Percentiles rank a stretch among this genome's conserved stretches.
Conservation (phyloP, 2,329 filamentous ascomycete genomes). For the Pseudopithomyces maydicus region DNA sequence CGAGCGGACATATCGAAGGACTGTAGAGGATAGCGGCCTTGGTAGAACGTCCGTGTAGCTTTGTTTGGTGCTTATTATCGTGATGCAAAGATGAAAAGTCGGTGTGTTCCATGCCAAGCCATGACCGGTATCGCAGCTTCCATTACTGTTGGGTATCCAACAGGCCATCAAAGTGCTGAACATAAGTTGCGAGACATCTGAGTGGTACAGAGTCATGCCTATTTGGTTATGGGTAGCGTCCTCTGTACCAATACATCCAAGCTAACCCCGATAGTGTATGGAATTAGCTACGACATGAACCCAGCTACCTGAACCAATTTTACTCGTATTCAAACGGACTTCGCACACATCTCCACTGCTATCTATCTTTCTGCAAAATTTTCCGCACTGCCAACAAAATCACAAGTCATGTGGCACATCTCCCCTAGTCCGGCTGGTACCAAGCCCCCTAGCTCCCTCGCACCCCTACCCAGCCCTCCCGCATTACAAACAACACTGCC, state of each 20-base stretch:
- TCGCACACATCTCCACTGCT: no score
- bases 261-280: no score
- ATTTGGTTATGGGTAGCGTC: background rate
- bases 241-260: background rate
- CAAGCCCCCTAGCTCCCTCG: no score
- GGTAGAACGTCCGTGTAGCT: background rate
- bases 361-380: no score
- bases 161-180: background rate
- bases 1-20: background rate
- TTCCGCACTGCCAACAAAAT: no score
- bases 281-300: no score
- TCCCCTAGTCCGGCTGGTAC: no score
- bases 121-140: background rate
- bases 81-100: constrained; percentile 4
- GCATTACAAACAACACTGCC: no score
- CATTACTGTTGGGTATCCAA: background rate
- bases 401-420: no score
- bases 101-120: constrained; percentile 5
- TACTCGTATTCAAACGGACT: no score
- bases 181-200: background rate
- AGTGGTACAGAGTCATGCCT: background rate
- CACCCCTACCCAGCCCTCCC: no score
- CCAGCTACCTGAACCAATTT: no score
- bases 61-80: background rate
- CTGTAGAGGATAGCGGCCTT: background rate